Base-by-base conservation (phyloP, 495 filamentous ascomycete species). In the Trichoderma erinaceum region DNA sequence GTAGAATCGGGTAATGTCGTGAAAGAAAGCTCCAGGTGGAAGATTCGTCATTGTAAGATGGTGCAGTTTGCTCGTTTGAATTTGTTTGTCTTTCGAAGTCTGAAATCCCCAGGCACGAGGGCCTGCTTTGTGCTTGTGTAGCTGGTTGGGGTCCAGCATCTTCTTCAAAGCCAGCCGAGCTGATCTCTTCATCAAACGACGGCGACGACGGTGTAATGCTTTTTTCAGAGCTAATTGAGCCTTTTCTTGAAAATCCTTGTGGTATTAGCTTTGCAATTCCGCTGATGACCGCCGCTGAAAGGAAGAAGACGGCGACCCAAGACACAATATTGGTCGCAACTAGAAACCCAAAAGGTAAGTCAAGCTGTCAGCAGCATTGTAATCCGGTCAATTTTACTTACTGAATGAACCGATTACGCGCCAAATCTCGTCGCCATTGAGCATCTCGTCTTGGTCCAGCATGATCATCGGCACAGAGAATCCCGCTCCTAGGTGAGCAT, bases 1-100 rank as follows among this genome's bases (percentile, higher is more conserved):
- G 71, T 21, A 76, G 52, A 16, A 75, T 48, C 32, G 78, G 69
- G 48, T 76, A 68, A 13, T 68, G 67, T 11, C 38, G 8, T 16
- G 41, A 11, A 5, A 61, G 27, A 56, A 66, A 74, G 50, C 13
- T 43, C 35, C 11, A 56, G 0, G 44, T 16, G 2, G 65, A 67
- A 3, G 65, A 32, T 18, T 32, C 41, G 3, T 16, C 8, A 21
- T 23, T 41, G n/a, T 18, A 41, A 43, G 21, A 29, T 10, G 65
- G 65, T n/a, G 21, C 65, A 18, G 65, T 16, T 25, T 46, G 56
- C 25, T 61, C 56, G 25, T 61, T 56, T 16, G 50, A 11, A 32
- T 10, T 52, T 23, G 48, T 29, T 32, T 61, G 56, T 15, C 27
- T 61, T 12, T 61, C 56, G 27, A 25, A 12, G 8, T 61, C 56